A percentile compares a stretch with the other conserved stretches of the same genome.
Conservation (phyloP, 2,329 filamentous ascomycete species). For the Plenodomus biglobosus region DNA sequence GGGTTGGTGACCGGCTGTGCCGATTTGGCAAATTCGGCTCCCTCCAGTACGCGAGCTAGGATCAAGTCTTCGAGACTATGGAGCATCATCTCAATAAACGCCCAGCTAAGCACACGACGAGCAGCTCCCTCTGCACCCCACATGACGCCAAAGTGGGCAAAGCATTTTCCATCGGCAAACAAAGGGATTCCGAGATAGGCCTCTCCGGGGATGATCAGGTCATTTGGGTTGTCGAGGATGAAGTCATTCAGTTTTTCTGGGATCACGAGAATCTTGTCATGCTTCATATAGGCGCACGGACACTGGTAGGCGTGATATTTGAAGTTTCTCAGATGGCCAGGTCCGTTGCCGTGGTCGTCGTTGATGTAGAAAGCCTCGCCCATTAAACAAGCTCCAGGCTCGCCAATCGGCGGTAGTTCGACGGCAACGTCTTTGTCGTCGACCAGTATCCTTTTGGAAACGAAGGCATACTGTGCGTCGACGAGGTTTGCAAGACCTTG, state of each 20-base stretch:
- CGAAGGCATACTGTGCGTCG: constrained; percentile 68
- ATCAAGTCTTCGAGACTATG: constrained; percentile 70
- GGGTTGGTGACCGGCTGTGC: constrained; percentile 24
- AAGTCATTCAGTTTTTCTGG: constrained; percentile 63
- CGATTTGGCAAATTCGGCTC: constrained; percentile 48
- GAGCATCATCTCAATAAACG: constrained; percentile 66
- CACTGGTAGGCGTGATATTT: constrained; percentile 66
- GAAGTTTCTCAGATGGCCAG: constrained; percentile 59
- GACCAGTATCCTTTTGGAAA: constrained; percentile 64
- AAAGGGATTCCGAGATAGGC: constrained; percentile 68
- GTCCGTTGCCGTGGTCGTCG: constrained; percentile 55
- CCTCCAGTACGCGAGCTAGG: constrained; percentile 58
- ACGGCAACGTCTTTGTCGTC: constrained; percentile 61
- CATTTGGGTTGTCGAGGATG: constrained; percentile 62
- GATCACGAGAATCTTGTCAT: constrained; percentile 71
- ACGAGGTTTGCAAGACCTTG: constrained; percentile 64
- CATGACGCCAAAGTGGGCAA: constrained; percentile 71
- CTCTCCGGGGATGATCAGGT: constrained; percentile 62
- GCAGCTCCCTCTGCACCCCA: constrained; percentile 66
- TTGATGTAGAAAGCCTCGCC: constrained; percentile 68
- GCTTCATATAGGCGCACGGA: constrained; percentile 68
- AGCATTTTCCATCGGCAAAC: constrained; percentile 65
- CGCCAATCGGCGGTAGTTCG: constrained; percentile 63
- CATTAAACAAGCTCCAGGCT: constrained; percentile 64
- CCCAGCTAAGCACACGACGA: constrained; percentile 62